phyloP scores from a whole-genome alignment of 225 moss, liverwort and hornwort genomes.

The Rhytidiadelphus loreus region DNA sequence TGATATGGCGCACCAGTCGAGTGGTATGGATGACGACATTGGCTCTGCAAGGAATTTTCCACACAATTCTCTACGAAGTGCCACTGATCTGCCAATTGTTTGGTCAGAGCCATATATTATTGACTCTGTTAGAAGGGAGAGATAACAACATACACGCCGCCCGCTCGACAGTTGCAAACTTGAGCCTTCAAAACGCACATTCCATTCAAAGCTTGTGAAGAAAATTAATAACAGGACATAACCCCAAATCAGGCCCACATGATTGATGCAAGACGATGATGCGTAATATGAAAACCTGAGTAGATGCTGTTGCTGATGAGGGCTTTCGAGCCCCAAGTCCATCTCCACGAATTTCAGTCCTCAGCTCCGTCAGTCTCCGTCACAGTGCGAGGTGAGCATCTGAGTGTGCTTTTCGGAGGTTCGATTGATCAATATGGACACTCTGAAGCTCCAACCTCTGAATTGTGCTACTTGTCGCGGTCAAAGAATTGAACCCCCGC shows the following conservation, averaged over 20 bases:
- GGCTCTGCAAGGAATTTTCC: background rate
- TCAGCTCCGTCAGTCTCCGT: background rate
- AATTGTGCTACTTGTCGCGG: background rate
- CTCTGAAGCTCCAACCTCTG: background rate
- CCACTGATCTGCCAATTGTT: background rate
- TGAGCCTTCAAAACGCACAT: background rate
- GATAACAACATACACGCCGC: background rate
- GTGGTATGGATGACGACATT: background rate
- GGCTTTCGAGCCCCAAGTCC: background rate
- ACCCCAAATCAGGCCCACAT: background rate
- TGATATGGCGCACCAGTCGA: background rate
- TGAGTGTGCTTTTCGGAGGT: background rate
- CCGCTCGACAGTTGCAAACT: background rate
- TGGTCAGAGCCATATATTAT: background rate
- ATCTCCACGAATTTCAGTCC: background rate
- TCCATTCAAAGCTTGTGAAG: background rate
- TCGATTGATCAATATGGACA: background rate
- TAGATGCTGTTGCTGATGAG: background rate
- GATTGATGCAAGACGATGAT: background rate
- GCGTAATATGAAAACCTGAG: background rate
- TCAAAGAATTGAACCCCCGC: background rate
- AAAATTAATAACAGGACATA: background rate
- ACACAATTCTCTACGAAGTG: background rate
- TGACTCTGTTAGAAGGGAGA: background rate
- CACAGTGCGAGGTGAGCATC: background rate